Conservation (phyloP, 306 rosid genomes). For the Fragaria vesca region DNA sequence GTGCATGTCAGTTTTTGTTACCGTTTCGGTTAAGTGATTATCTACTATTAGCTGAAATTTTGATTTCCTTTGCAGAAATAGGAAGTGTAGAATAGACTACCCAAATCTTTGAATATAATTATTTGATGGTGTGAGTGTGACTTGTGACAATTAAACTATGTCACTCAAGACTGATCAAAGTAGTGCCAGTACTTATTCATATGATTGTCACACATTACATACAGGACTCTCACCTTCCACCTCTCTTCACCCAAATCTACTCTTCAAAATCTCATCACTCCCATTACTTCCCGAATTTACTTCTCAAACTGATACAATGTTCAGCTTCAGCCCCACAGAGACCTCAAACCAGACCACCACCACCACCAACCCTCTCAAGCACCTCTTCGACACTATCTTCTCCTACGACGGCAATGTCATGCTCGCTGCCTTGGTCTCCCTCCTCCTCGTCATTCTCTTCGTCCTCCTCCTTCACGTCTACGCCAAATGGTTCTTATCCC, state of each 20-base stretch:
- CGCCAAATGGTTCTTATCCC: slow-evolving; percentile 83
- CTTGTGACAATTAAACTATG: too few species aligned
- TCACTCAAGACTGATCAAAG: neutral
- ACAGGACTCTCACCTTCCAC: neutral
- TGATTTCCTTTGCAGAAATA: too few species aligned
- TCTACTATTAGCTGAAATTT: too few species aligned
- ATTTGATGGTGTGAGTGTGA: too few species aligned
- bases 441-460: slow-evolving; percentile 81
- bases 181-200: neutral
- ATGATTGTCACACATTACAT: slow-evolving; percentile 4
- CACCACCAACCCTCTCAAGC: slow-evolving; percentile 33
- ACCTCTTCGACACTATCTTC: slow-evolving; percentile 51
- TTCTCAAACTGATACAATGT: slow-evolving; percentile 21
- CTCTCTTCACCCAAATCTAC: slow-evolving; percentile 3
- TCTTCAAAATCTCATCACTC: slow-evolving; percentile 14
- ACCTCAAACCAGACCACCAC: slow-evolving; percentile 23
- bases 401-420: slow-evolving; percentile 74
- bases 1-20: too few species aligned
- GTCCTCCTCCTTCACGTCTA: slow-evolving; percentile 86
- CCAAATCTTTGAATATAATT: too few species aligned
- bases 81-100: too few species aligned
- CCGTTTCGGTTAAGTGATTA: too few species aligned
- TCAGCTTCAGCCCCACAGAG: slow-evolving; percentile 21
- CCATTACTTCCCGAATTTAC: neutral
- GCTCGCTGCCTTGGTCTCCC: slow-evolving; percentile 79